Percentiles rank a stretch among this genome's conserved stretches.
phyloP scores from a whole-genome alignment of 2,329 filamentous ascomycete genomes.

The Colletotrichum lindemuthianum region DNA sequence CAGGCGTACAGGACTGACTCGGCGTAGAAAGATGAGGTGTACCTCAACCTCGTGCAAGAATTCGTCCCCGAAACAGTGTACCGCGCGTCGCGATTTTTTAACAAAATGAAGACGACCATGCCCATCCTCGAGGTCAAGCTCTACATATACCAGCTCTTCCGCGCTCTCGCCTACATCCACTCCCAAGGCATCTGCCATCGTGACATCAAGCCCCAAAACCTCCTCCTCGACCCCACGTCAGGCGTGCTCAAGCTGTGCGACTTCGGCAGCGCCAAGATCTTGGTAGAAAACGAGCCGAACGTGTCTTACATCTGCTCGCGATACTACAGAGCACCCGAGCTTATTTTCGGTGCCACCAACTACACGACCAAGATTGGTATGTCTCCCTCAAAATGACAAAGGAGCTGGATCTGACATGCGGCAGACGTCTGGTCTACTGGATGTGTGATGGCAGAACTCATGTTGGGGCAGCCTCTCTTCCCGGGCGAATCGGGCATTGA shows the following conservation, averaged over 20 bases:
- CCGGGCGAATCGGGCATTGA: slow-evolving; percentile 98
- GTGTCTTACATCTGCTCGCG: slow-evolving; percentile 99
- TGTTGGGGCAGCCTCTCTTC: slow-evolving; percentile 98
- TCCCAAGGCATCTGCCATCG: slow-evolving; percentile 99
- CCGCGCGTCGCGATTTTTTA: slow-evolving; percentile 97
- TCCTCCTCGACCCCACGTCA: slow-evolving; percentile 89
- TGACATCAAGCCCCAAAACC: slow-evolving; percentile 99
- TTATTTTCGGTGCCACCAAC: slow-evolving; percentile 99
- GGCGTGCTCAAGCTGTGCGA: slow-evolving; percentile 97
- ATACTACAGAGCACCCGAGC: slow-evolving; percentile 96
- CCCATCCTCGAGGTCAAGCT: slow-evolving; percentile 98
- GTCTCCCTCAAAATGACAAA: slow-evolving; percentile 41
- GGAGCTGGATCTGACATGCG: slow-evolving; percentile 24
- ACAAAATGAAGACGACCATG: slow-evolving; percentile 99
- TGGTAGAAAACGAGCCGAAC: slow-evolving; percentile 98
- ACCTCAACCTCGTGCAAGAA: slow-evolving; percentile 97
- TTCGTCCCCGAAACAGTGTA: slow-evolving; percentile 99
- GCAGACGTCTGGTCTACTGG: slow-evolving; percentile 99
- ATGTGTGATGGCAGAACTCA: slow-evolving; percentile 98
- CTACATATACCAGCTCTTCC: slow-evolving; percentile 99
- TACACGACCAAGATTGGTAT: slow-evolving; percentile 99
- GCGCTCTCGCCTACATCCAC: slow-evolving; percentile 97
- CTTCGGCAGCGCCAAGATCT: slow-evolving; percentile 98
- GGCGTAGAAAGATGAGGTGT: slow-evolving; percentile 92
- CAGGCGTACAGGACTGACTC: slow-evolving; percentile 1